Evolutionary conservation across 495 filamentous ascomycete species (phyloP), one percentile per base, ranked within the genome.

Genomic region (Talaromyces stipitatus): DNA sequence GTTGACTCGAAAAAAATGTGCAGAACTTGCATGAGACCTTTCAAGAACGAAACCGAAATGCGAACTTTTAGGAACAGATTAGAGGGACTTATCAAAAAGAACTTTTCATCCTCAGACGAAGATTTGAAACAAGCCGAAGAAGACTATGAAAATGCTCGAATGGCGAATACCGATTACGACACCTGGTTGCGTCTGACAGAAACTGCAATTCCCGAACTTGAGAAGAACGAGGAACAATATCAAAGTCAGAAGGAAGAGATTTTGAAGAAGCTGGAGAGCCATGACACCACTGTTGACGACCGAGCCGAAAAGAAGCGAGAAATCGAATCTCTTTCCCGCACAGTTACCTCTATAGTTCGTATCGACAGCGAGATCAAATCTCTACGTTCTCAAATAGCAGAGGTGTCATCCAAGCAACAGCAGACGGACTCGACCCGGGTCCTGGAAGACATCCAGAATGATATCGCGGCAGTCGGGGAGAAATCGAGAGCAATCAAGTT

Each of bases 361-460:
- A 85, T 86, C 38, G 73, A 80, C 61, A 78, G 76, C 50, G 90
- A 96, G 30, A 86, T 94, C 52, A 72, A 77, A 32, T 81, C 82
- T 27, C 82, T 87, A 47, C 78, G 87, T 61, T 72, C 72, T 54
- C 85, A 95, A 63, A 85, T 95, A 51, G 74, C 85, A 58, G 82
- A 88, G 51, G 75, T 91, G 27, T 74, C 81, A 10, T 80, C 81
- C 7, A 89, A 91, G 57, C 83, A 96, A 61, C 81, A 85, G 50
- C 82, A 86, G 14, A 70, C 77, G 59, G 82, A 83, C 2, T 62
- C 78, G 14, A 73, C 80, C 4, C 83, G 86, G 58, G 87, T 87
- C 6, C 72, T 90, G 16, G 87, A 96, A 51, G 89, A 95, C 59
- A 89, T 97, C 58, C 88, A 91, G 60, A 82, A 87, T 14, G 81